Base-by-base conservation (phyloP, 202 grass and related monocot genomes). In the Musa balbisiana region DNA sequence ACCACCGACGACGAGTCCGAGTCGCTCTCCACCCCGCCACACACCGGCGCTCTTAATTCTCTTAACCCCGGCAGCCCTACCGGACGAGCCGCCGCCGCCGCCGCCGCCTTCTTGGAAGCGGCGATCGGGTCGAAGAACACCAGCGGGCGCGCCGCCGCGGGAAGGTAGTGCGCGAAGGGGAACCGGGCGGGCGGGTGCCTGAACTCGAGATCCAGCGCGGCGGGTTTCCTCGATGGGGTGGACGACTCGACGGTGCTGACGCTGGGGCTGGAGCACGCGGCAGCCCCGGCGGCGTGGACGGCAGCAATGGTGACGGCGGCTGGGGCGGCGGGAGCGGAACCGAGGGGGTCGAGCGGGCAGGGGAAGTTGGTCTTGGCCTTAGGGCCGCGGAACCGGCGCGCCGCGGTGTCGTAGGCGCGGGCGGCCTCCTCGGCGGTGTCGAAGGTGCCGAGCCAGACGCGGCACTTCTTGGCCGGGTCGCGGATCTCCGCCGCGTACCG, bases 371-470 rank as follows among this genome's bases (percentile, higher is more conserved):
- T 60, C 56, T 60, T 60, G 4, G 56, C 56, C 56, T n/a, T 60
- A 4, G 56, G 4, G 56, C 88, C 85, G 54, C 88, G 77, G 85
- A 91, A 91, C 0, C 85, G 19, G 13, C 85, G 73, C 2, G 85
- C 89, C 54, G 89, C 89, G 4, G 6, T 80, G 75, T 96, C 90
- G 77, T 96, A 96, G 4, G 92, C 92, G 26, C 83, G 83, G 11
- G 92, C 92, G 0, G 92, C 92, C 16, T 86, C 85, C 72, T 96
- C 90, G 74, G 92, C 92, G 60, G 92, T 96, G 82, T 96, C 86
- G 80, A 92, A 96, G 73, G 92, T 96, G 75, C 92, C 92, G 64
- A 96, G 89, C 92, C 92, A 96, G 24, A 96, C 90, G 24, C 92
- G 92, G 62, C 56, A 60, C 16, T 60, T 60, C 56, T 60, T 73